A percentile compares a stretch with the other conserved stretches of the same genome.
Evolutionary conservation across 208 protist species (phyloP).

Genomic region (Phytomonas sp.): DNA sequence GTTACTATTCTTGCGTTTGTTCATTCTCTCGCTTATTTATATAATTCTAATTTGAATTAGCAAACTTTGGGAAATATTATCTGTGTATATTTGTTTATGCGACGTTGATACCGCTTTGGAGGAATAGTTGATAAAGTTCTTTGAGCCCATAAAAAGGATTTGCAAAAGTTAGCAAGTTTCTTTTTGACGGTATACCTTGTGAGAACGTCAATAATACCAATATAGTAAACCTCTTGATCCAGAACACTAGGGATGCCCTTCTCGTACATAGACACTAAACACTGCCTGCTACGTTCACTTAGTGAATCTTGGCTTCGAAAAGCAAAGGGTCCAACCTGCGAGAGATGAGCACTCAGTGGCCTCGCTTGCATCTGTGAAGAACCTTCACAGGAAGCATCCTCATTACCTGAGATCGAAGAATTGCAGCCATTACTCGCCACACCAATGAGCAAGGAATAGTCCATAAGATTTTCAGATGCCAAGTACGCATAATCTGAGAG

Average conservation of each 20-base stretch:
- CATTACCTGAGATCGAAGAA: conserved; percentile 24
- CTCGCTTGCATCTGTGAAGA: not conserved
- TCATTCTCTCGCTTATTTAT: not conserved
- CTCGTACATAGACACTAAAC: conserved; percentile 27
- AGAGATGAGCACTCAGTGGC: not conserved
- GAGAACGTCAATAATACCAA: conserved; percentile 85
- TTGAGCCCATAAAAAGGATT: conserved; percentile 74
- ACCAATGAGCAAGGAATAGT: conserved; percentile 84
- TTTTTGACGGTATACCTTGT: conserved; percentile 79
- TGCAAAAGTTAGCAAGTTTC: conserved; percentile 79
- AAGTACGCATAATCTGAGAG: conserved; percentile 61
- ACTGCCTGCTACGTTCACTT: not conserved
- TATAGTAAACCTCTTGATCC: conserved; percentile 78
- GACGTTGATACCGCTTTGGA: conserved; percentile 40
- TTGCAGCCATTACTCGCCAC: conserved; percentile 66
- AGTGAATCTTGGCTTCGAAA: not conserved
- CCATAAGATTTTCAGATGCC: conserved; percentile 47
- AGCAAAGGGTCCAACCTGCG: not conserved
- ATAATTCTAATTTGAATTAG: conserved; percentile 6
- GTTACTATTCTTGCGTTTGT: conserved; percentile 4
- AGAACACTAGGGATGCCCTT: conserved; percentile 50
- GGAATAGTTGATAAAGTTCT: conserved; percentile 75
- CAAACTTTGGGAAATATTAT: conserved; percentile 58
- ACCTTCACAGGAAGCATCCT: not conserved
- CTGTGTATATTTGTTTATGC: conserved; percentile 54